Evolutionary conservation across 306 rosid species (phyloP), one percentile per base, ranked within the genome.

Genomic region (Cercis canadensis): DNA sequence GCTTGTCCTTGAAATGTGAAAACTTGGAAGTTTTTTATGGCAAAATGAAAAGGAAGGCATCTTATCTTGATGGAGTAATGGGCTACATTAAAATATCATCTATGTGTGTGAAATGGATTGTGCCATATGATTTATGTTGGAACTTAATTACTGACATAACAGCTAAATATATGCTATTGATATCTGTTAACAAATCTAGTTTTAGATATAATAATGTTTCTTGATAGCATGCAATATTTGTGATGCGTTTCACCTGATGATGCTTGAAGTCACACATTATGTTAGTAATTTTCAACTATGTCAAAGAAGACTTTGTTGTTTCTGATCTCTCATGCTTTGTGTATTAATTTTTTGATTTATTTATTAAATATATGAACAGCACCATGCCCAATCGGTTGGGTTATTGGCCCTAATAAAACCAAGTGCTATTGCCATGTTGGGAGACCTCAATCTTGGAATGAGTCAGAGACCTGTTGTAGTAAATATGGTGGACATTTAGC

Each of bases 381-480:
- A 64, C 72, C 73, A 47, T 94, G 97, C 81, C 97, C 95, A 24
- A 36, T 12, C 65, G 88, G 85, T 78, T 94, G 97, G 97, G 75
- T 75, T 47, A 60, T 73, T 55, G 83, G 83, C 69, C 88, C 88
- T 12, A 61, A 81, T 69, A 78, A 83, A 72, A 81, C 75, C 64
- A 90, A 78, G 67, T 94, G 98, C 80, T 89, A 81, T 76, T 79
- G 78, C 67, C 86, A 80, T 55, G 76, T 76, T 39, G 77, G 60
- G 65, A 78, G 67, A 46, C 73, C 72, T 29, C 81, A 74, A 75
- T 76, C 89, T 43, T 94, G 98, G 98, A 90, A 89, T 57, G 92
- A 89, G 53, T 94, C 98, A 55, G 96, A 94, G 84, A 74, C 37
- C 54, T 72, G 71, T 45, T 94, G 98, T 72, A 68, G 70, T 57